Conservation (phyloP, 1,284 basidiomycete genomes). For the Omphalotus olearius region DNA sequence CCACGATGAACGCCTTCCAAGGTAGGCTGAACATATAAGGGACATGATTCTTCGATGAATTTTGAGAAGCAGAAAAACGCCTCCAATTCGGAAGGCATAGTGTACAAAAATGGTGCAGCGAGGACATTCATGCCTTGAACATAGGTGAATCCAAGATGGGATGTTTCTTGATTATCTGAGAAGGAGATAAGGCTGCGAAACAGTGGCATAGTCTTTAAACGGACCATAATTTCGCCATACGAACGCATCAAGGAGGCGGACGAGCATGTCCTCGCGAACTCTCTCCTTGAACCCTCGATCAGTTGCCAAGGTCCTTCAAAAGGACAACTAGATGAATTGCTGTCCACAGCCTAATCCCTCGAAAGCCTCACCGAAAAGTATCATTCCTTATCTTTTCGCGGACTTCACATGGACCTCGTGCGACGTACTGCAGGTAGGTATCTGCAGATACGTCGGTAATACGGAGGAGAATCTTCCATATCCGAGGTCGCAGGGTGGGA, state of each 20-base stretch:
- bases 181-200: background rate
- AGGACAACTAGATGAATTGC: conserved; percentile 17
- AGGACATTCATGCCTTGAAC: conserved; percentile 99
- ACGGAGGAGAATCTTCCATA: conserved; percentile 90
- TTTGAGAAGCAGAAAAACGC: conserved; percentile 94
- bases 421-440: conserved; percentile 78
- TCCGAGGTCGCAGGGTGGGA: conserved; percentile 67
- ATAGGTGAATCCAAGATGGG: conserved; percentile 84
- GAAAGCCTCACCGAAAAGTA: conserved; percentile 59
- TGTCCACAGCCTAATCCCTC: background rate
- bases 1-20: conserved; percentile 93
- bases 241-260: conserved; percentile 92
- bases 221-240: conserved; percentile 90
- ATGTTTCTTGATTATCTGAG: conserved; percentile 65
- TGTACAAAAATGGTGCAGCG: conserved; percentile 94
- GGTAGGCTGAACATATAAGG: conserved; percentile 93
- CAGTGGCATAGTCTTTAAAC: conserved; percentile 12
- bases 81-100: conserved; percentile 93
- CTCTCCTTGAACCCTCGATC: conserved; percentile 93
- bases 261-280: conserved; percentile 95
- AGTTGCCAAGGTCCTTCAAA: conserved; percentile 84
- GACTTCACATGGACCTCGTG: conserved; percentile 81
- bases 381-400: conserved; percentile 86
- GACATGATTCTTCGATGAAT: conserved; percentile 92
- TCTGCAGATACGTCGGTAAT: conserved; percentile 75